Percentiles rank a stretch among this genome's conserved stretches.
Evolutionary conservation across 2,329 filamentous ascomycete genomes (phyloP).

Genomic region (Colletotrichum viniferum): DNA sequence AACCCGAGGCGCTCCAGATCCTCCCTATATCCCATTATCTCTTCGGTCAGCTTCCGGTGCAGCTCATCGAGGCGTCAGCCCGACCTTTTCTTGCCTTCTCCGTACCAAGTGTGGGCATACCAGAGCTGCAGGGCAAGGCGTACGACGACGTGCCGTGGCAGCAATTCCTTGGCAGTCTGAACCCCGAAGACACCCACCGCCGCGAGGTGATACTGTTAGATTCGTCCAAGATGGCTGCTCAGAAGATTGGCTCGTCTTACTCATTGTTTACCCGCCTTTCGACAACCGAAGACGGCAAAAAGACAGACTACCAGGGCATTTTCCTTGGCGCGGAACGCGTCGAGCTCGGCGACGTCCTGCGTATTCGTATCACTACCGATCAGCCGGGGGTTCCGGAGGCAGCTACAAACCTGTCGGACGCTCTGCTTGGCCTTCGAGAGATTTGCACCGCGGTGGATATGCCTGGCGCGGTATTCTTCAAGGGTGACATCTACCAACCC

Average conservation of each 20-base stretch:
- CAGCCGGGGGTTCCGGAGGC: constrained; percentile 2
- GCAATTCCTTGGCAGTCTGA: constrained; percentile 32
- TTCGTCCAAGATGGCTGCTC: constrained; percentile 56
- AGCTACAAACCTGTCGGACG: constrained; percentile 27
- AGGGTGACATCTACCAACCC: constrained; percentile 43
- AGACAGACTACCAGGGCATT: constrained; percentile 46
- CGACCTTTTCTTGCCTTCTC: constrained; percentile 57
- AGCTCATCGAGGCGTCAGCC: constrained; percentile 46
- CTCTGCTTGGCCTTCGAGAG: constrained; percentile 41
- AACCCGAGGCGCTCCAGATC: constrained; percentile 30
- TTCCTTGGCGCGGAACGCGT: constrained; percentile 58
- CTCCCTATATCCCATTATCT: constrained; percentile 45
- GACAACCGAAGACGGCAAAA: constrained; percentile 35
- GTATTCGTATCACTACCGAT: constrained; percentile 46
- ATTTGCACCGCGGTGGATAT: constrained; percentile 41
- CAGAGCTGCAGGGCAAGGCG: constrained; percentile 40
- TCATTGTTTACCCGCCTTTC: constrained; percentile 49
- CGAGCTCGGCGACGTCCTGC: constrained; percentile 51
- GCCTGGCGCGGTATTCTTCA: constrained; percentile 42
- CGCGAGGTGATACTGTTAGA: constrained; percentile 49
- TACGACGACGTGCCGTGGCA: constrained; percentile 51
- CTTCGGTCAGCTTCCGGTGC: constrained; percentile 37
- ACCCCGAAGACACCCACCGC: constrained; percentile 37
- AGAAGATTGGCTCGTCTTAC: constrained; percentile 52
- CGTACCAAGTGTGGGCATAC: constrained; percentile 46